phyloP scores from a whole-genome alignment of 2,329 filamentous ascomycete genomes.

The Fusarium nelsonii region DNA sequence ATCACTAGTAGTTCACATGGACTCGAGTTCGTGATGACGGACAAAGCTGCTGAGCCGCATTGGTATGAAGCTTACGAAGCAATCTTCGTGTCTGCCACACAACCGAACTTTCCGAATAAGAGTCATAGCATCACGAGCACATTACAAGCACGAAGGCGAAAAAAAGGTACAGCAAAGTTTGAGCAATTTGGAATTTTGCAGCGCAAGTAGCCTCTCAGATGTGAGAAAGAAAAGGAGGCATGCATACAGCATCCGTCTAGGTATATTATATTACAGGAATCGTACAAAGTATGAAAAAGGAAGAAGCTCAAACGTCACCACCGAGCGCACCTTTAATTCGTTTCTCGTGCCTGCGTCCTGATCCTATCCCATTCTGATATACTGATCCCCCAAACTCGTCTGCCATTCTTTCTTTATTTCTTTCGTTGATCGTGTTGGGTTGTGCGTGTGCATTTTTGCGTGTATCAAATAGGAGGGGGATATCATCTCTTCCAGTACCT shows the following conservation, averaged over 20 bases:
- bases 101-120: conserved; percentile 31
- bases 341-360: conserved; percentile 28
- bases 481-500: conserved; percentile 47
- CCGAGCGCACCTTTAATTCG: conserved; percentile 16
- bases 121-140: conserved; percentile 17
- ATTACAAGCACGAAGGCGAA: neutral
- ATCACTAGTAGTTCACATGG: neutral
- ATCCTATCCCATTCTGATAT: conserved; percentile 16
- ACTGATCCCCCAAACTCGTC: conserved; percentile 10
- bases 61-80: conserved; percentile 32
- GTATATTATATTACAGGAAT: conserved; percentile 43
- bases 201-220: neutral
- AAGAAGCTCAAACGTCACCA: conserved; percentile 15
- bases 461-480: conserved; percentile 45
- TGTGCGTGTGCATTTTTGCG: conserved; percentile 28
- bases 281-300: conserved; percentile 22
- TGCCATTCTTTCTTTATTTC: conserved; percentile 29
- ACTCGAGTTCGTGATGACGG: conserved; percentile 6
- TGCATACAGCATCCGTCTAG: conserved; percentile 24
- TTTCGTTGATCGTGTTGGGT: conserved; percentile 26
- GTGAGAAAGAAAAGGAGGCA: conserved; percentile 9
- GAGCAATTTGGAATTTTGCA: neutral
- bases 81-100: conserved; percentile 26
- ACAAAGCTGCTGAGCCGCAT: conserved; percentile 7
- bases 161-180: neutral